These are phyloP conservation scores for Magnaporthales sp. DNA, from an alignment of 2,329 filamentous ascomycete genomes.

Conservation along the genomic window DNA sequence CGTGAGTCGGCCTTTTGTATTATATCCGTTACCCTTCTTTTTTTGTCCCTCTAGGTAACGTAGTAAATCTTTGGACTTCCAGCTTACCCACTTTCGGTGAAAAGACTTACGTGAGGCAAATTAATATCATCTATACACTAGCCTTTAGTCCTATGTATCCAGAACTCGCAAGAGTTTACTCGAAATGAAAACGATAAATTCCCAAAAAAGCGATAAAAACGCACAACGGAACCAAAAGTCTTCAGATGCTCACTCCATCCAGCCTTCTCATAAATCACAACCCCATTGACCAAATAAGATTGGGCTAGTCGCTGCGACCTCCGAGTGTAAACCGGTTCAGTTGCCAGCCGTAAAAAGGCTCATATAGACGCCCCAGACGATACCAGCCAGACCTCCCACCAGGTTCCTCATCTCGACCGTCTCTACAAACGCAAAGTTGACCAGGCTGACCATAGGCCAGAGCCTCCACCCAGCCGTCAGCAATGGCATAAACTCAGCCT, in stretches of 20 bases:
- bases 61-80: background rate
- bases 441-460: conserved; percentile 58
- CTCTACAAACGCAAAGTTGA: conserved; percentile 57
- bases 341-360: conserved; percentile 43
- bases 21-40: too few species aligned
- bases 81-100: too few species aligned
- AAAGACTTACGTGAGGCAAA: too few species aligned
- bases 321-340: conserved; percentile 6
- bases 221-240: background rate
- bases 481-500: conserved; percentile 53
- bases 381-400: conserved; percentile 57
- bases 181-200: background rate
- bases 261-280: background rate
- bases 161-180: background rate
- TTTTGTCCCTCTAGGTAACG: background rate
- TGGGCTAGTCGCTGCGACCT: background rate
- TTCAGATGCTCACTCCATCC: background rate
- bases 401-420: conserved; percentile 58
- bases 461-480: conserved; percentile 62
- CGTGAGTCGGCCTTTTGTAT: too few species aligned
- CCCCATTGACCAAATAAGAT: background rate
- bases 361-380: conserved; percentile 64
- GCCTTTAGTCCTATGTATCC: background rate
- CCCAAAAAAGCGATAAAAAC: background rate
- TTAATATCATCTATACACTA: background rate